phyloP scores from a whole-genome alignment of 805 yeast genomes.

The Cyberlindnera veronae region DNA sequence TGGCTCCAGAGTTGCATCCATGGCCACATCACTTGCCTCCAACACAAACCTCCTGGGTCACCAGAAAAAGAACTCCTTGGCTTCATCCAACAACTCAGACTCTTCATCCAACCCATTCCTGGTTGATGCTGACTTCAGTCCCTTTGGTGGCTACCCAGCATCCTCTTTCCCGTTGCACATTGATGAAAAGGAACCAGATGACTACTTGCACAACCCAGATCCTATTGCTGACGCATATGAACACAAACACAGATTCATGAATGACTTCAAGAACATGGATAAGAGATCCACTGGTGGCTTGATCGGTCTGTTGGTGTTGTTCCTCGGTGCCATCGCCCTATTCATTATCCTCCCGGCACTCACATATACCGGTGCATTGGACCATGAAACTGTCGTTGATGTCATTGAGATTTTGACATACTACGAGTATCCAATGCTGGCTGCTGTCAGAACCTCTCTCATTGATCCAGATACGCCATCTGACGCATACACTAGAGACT shows the following conservation, averaged over 20 bases:
- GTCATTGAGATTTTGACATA: constrained; percentile 41
- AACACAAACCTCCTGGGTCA: constrained; percentile 22
- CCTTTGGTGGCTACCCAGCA: constrained; percentile 97
- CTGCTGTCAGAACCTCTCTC: constrained; percentile 48
- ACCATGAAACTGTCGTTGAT: constrained; percentile 17
- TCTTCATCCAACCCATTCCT: constrained; percentile 38
- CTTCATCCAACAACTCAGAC: constrained; percentile 22
- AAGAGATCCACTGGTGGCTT: constrained; percentile 58
- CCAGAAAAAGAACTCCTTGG: constrained; percentile 15
- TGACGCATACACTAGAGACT: constrained; percentile 44
- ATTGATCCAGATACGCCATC: constrained; percentile 64
- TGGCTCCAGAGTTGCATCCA: constrained; percentile 55
- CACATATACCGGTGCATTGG: constrained; percentile 71
- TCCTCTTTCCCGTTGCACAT: constrained; percentile 84
- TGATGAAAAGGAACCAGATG: constrained; percentile 94
- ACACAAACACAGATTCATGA: constrained; percentile 62
- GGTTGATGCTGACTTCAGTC: constrained; percentile 67
- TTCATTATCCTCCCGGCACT: constrained; percentile 80
- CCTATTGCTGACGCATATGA: constrained; percentile 87
- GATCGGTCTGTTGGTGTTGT: constrained; percentile 54
- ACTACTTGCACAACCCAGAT: constrained; percentile 93
- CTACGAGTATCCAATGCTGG: constrained; percentile 47
- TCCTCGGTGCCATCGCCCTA: constrained; percentile 59
- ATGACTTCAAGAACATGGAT: constrained; percentile 67
- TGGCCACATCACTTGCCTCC: constrained; percentile 39